Evolutionary conservation across 257 asterid species (phyloP).

Genomic region (Jacaranda copaia): DNA sequence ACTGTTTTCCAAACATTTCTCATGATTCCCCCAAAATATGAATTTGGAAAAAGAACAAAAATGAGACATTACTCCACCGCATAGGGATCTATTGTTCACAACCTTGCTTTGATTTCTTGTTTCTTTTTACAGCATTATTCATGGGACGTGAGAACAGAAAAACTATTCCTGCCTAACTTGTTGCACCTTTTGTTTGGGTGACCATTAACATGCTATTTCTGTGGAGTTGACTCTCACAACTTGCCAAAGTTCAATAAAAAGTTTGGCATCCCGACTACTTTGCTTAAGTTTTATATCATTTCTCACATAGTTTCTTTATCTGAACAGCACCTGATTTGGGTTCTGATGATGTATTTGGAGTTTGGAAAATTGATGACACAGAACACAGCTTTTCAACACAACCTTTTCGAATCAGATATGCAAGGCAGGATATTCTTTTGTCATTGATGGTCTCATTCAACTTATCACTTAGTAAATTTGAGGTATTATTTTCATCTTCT

Average conservation of each 20-base stretch:
- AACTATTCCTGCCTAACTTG: constrained; percentile 1
- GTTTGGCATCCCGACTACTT: background rate
- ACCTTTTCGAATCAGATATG: constrained; percentile 87
- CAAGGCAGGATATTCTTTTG: constrained; percentile 89
- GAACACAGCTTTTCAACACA: constrained; percentile 91
- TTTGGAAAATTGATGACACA: constrained; percentile 89
- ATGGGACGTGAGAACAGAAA: constrained; percentile 21
- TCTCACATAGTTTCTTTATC: constrained; percentile 34
- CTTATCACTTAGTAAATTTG: constrained; percentile 59
- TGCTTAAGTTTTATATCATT: constrained; percentile 19
- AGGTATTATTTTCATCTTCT: constrained; percentile 51
- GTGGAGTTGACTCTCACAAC: constrained; percentile 18
- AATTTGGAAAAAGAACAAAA: background rate
- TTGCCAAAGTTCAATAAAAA: constrained; percentile 11
- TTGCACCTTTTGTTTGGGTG: constrained; percentile 13
- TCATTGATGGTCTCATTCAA: constrained; percentile 89
- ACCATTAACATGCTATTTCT: constrained; percentile 11
- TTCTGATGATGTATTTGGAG: constrained; percentile 74
- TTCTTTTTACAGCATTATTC: constrained; percentile 12
- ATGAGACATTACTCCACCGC: background rate
- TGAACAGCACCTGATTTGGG: constrained; percentile 90
- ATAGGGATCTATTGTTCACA: background rate
- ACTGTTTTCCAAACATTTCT: background rate
- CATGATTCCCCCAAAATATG: background rate
- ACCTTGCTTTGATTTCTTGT: constrained; percentile 12